These are phyloP conservation scores for Psidium friedrichsthalianum DNA, from an alignment of 345 rosid genomes.

Conservation along the genomic window DNA sequence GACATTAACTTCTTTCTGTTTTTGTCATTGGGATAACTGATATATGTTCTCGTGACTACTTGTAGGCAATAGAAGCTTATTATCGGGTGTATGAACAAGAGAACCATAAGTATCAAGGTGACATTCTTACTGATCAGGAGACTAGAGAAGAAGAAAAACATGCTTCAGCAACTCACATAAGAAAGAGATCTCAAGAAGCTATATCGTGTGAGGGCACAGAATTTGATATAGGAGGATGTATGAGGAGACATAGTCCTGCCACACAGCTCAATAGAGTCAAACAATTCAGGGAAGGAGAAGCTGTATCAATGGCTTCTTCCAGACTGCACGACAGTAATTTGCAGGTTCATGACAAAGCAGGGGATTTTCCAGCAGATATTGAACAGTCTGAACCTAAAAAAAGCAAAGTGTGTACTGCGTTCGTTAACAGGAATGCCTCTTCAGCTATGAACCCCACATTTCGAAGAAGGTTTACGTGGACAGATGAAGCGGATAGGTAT, in stretches of 20 bases:
- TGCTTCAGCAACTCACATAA: constrained; percentile 31
- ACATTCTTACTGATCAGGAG: neutral
- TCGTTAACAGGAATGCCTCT: constrained; percentile 23
- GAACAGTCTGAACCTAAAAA: constrained; percentile 7
- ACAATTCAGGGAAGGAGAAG: constrained; percentile 6
- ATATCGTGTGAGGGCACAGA: constrained; percentile 17
- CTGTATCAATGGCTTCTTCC: constrained; percentile 10
- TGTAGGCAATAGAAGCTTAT: neutral
- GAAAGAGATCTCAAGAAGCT: constrained; percentile 32
- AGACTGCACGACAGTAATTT: neutral
- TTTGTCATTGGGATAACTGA: neutral
- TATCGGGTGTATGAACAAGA: neutral
- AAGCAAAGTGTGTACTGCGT: constrained; percentile 26
- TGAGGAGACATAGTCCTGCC: constrained; percentile 6
- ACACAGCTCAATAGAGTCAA: constrained; percentile 1
- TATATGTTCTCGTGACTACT: neutral
- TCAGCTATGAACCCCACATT: constrained; percentile 22
- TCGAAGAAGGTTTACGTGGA: constrained; percentile 61
- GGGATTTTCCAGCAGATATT: neutral
- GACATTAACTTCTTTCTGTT: neutral
- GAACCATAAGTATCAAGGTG: neutral
- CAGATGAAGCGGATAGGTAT: constrained; percentile 76
- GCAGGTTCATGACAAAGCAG: neutral
- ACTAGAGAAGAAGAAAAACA: neutral
- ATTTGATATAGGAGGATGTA: constrained; percentile 20